Evolutionary conservation across 768 basidiomycete species (phyloP).

Genomic region (Suillus brevipes): DNA sequence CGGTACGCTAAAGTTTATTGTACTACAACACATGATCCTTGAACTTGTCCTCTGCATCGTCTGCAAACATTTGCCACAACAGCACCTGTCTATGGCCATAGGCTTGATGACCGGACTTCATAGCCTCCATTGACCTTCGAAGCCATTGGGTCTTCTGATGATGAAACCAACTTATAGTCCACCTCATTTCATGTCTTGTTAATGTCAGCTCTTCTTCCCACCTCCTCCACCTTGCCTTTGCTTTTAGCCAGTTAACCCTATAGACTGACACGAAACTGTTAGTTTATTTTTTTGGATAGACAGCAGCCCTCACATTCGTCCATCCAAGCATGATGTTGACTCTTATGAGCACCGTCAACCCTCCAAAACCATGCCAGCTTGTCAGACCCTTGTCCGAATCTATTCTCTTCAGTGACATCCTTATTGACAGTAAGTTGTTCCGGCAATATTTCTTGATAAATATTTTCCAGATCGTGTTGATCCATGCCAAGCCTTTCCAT

Average conservation of each 20-base stretch:
- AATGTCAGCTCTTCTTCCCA: conserved; percentile 22
- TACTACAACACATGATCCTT: background rate
- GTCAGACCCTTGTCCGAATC: conserved; percentile 11
- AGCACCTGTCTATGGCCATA: conserved; percentile 6
- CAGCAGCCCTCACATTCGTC: conserved; percentile 1
- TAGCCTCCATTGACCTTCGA: background rate
- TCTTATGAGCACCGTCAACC: background rate
- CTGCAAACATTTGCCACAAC: background rate
- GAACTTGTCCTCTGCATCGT: conserved; percentile 3
- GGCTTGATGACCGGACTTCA: background rate
- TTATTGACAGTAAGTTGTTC: conserved; percentile 8
- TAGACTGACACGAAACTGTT: background rate
- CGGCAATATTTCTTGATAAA: conserved; percentile 5
- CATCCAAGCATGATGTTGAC: conserved; percentile 4
- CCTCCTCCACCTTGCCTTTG: conserved; percentile 17
- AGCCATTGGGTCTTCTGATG: background rate
- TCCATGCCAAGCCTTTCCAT: background rate
- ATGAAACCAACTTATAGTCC: conserved; percentile 17
- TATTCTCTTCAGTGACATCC: conserved; percentile 14
- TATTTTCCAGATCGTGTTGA: background rate
- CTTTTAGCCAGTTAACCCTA: conserved; percentile 12
- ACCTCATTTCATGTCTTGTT: conserved; percentile 20
- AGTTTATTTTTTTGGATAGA: background rate
- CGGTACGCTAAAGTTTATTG: background rate
- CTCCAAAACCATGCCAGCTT: conserved; percentile 11